Evolutionary conservation across 352 stramenopile species (phyloP), one percentile per base, ranked within the genome.

Genomic region (Globisporangium irregulare): DNA sequence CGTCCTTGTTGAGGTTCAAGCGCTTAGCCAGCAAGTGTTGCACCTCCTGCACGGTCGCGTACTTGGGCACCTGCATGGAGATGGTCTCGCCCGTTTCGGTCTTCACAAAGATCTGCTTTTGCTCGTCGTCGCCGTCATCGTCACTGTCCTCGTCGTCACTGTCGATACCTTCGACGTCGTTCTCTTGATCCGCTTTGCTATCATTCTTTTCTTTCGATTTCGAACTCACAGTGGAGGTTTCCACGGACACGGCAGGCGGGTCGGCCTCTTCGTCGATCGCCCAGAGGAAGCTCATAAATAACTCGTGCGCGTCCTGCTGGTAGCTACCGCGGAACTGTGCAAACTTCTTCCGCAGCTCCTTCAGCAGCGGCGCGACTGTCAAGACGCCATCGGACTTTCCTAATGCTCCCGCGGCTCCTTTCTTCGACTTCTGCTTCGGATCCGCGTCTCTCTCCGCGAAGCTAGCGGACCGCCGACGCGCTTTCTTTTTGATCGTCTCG

Each of bases 281-380:
- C 81, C 81, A 98, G 20, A 99, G 72, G 9, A 99, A 80, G 67
- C 90, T 98, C 8, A 80, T 77, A 10, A 99, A 87, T 0, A 99
- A 71, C 73, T 99, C 98, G 70, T 99, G 95, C 6, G 95, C 90
- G 71, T 99, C 98, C 56, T 99, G 97, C 80, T 99, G 97, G 54
- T 96, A 88, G 70, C 91, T 85, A 2, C 97, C 97, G n/a, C 80
- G 75, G 71, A 99, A 99, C 27, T 94, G 89, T 5, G 87, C 80
- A 73, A 98, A 98, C 36, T 92, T 91, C 25, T 84, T 87, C 4
- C 85, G 80, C 51, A 93, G 78, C 32, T 83, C 84, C 58, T 84
- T 90, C 20, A 93, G 75, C 22, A 93, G 43, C 14, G 82, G 82
- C 14, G 78, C 78, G 7, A 90, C 78, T 0, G 82, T 90, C 22